Percentiles rank a stretch among this genome's conserved stretches.
Evolutionary conservation across 1,284 basidiomycete genomes (phyloP).

Genomic region (Golubevia sp.): DNA sequence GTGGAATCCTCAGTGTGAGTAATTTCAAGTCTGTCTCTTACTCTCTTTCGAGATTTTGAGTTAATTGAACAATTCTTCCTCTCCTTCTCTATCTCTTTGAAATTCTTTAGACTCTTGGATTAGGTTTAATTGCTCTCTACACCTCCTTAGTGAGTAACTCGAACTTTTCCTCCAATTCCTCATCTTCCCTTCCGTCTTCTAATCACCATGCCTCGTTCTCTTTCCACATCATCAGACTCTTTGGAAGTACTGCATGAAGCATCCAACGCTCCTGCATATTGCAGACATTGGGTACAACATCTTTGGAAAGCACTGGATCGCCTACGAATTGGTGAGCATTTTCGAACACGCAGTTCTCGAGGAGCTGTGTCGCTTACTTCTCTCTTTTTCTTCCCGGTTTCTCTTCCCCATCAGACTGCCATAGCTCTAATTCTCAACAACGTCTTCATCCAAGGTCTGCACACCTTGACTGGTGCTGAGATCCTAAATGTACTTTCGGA

Average conservation of each 20-base stretch:
- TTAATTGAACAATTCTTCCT: background rate
- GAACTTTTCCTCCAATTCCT: background rate
- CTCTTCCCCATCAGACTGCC: conserved; percentile 47
- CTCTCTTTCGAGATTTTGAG: background rate
- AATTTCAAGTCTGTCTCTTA: no score
- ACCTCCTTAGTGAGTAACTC: conserved; percentile 27
- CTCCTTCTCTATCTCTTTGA: background rate
- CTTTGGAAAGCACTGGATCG: conserved; percentile 65
- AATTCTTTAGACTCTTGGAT: conserved; percentile 10
- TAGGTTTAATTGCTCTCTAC: conserved; percentile 42
- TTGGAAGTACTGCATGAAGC: conserved; percentile 69
- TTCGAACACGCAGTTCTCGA: no score
- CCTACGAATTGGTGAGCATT: conserved; percentile 67
- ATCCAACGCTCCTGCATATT: conserved; percentile 68
- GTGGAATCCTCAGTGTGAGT: conserved; percentile 38
- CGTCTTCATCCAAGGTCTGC: conserved; percentile 65
- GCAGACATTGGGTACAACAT: conserved; percentile 71
- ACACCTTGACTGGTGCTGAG: conserved; percentile 63
- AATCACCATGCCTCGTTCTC: no score
- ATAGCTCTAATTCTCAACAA: conserved; percentile 67
- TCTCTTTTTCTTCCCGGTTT: background rate
- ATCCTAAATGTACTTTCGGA: conserved; percentile 69
- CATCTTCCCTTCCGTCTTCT: no score
- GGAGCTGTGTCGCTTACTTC: background rate
- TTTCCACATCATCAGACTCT: conserved; percentile 62